Percentiles rank a stretch among this genome's conserved stretches.
These are phyloP conservation scores for Gypsophila paniculata DNA, from an alignment of 179 eudicot genomes.

Conservation along the genomic window DNA sequence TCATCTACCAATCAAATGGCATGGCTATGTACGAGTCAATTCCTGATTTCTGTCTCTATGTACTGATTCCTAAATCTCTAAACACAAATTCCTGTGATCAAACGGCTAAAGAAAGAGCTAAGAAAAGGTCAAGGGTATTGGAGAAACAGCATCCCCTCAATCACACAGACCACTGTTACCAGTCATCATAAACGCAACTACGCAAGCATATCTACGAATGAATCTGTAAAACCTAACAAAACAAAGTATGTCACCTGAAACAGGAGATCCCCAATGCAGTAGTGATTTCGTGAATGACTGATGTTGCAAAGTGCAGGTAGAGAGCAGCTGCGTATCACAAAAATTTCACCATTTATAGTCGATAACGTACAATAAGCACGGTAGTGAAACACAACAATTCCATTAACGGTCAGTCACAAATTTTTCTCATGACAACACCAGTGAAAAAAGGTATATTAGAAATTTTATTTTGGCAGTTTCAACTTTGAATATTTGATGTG, in stretches of 20 bases:
- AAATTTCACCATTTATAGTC: neutral
- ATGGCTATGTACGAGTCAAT: neutral
- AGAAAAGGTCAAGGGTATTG: neutral
- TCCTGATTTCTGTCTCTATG: neutral
- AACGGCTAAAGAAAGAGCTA: neutral
- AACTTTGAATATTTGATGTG: neutral
- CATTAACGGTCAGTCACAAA: neutral
- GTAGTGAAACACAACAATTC: neutral
- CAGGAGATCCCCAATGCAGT: conserved; percentile 89
- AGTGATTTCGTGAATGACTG: conserved; percentile 90
- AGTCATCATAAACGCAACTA: neutral
- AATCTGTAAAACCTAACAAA: neutral
- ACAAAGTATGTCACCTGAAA: conserved; percentile 63
- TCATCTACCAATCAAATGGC: neutral
- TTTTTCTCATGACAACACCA: neutral
- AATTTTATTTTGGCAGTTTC: neutral
- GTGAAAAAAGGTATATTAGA: neutral
- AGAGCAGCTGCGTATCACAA: conserved; percentile 44
- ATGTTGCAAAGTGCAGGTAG: conserved; percentile 81
- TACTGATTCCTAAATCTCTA: neutral
- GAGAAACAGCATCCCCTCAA: neutral
- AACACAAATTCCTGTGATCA: neutral
- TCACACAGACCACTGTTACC: neutral
- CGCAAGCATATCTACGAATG: neutral
- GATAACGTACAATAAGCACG: neutral